Evolutionary conservation across 2,329 filamentous ascomycete genomes (phyloP), one percentile per base, ranked within the genome.

Genomic region (Exophiala phaeomuriformis): DNA sequence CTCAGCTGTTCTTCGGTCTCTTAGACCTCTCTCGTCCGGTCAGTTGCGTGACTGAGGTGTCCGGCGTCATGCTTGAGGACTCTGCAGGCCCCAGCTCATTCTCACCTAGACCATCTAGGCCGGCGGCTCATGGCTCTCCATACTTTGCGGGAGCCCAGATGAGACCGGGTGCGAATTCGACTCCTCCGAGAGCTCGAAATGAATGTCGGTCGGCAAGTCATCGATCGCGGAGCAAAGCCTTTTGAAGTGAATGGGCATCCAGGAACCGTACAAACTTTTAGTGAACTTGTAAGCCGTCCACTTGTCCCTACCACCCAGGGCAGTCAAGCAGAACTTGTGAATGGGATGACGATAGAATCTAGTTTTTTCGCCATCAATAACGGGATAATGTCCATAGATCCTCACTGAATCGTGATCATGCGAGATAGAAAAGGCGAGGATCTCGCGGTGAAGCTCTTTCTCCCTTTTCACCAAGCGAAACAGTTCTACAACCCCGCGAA

Each of bases 361-460:
- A 3, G 55, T 66, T 5, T 67, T 53, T 2, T 65, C 61, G 10
- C 56, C 61, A 27, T 64, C 51, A 28, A 74, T 67, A 2, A 71
- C 65, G 0, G 71, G 60, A 51, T 75, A 75, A 50, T 73, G 63
- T 29, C 69, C 69, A 54, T 71, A 73, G 33, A 75, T 74, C 8
- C 57, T 52, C n/a, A 64, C 58, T 27, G 54, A 51, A 4, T 41
- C n/a, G 27, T 63, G 36, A 39, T 65, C 60, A 33, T 66, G 55
- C 8, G 51, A 53, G 7, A 53, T 48, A 2, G 51, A 53, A 37
- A 53, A 53, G 29, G 29, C 45, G n/a, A 53, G 54, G 29, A 65
- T 61, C 39, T 58, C 44, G 4, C 51, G 52, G 53, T 65, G 8
- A 27, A 53, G 30, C 47, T 54, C 52, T 30, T 32, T 19, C 27